Conservation (phyloP, 2,329 filamentous ascomycete species). For the Claviceps sorghi region DNA sequence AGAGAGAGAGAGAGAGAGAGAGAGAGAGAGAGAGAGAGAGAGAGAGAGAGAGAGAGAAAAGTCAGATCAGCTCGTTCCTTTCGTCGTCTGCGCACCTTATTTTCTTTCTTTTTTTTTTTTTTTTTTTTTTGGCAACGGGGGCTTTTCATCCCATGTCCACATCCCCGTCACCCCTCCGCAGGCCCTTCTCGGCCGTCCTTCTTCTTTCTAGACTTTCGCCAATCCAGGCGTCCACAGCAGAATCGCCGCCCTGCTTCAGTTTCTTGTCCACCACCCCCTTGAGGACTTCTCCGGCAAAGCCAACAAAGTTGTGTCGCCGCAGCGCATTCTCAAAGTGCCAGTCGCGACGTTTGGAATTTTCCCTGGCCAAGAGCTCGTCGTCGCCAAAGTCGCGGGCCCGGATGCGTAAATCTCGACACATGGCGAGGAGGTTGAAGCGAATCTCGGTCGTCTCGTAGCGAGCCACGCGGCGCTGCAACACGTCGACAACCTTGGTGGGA, state of each 20-base stretch:
- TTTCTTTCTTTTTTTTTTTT: no score
- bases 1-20: no score
- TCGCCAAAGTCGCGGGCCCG: constrained; percentile 73
- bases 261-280: constrained; percentile 72
- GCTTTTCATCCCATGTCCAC: constrained; percentile 24
- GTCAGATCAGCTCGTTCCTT: not conserved
- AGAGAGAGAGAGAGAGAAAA: not conserved
- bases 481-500: constrained; percentile 66
- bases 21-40: not conserved
- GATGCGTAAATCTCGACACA: constrained; percentile 70
- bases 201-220: constrained; percentile 49
- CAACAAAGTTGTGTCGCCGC: constrained; percentile 87
- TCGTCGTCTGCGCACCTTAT: not conserved
- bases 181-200: constrained; percentile 22
- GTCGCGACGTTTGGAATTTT: constrained; percentile 68
- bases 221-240: constrained; percentile 59
- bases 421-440: constrained; percentile 87
- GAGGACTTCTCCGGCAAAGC: constrained; percentile 79
- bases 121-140: no score
- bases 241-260: constrained; percentile 47
- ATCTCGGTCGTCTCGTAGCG: constrained; percentile 82
- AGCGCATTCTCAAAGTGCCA: constrained; percentile 96
- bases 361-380: constrained; percentile 57
- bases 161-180: constrained; percentile 21
- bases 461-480: constrained; percentile 68